phyloP scores from a whole-genome alignment of 2,329 filamentous ascomycete genomes.

The Hortaea werneckii region DNA sequence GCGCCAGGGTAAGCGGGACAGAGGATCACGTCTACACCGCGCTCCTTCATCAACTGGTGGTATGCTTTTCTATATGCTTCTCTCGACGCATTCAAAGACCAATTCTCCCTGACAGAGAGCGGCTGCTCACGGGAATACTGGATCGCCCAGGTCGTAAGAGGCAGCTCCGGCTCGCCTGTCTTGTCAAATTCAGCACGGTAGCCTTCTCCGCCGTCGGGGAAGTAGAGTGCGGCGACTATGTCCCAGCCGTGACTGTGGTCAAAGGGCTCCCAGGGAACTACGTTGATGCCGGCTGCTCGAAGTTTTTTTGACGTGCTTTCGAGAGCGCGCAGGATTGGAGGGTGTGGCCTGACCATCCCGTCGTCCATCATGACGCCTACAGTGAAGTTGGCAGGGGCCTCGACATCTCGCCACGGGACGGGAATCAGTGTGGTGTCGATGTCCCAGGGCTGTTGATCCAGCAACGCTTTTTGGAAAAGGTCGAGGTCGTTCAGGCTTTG shows the following conservation, averaged over 20 bases:
- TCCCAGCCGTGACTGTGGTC: conserved; percentile 42
- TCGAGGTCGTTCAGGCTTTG: conserved; percentile 44
- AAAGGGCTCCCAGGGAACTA: conserved; percentile 43
- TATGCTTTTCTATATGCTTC: conserved; percentile 38
- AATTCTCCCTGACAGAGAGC: conserved; percentile 33
- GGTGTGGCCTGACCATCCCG: conserved; percentile 54
- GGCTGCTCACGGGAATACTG: conserved; percentile 41
- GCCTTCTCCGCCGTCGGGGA: conserved; percentile 50
- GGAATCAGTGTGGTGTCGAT: too few relatives aligned
- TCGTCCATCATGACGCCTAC: conserved; percentile 58
- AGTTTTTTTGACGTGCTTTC: conserved; percentile 36
- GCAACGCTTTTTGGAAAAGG: conserved; percentile 43
- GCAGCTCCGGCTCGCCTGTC: conserved; percentile 48
- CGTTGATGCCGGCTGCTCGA: conserved; percentile 38
- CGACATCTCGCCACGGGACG: too few relatives aligned
- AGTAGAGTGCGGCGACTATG: conserved; percentile 43
- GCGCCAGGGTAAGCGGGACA: conserved; percentile 48
- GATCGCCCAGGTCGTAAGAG: conserved; percentile 49
- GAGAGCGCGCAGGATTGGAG: conserved; percentile 52
- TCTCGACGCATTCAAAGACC: conserved; percentile 32
- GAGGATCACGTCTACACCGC: conserved; percentile 36
- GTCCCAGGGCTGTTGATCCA: conserved; percentile 45
- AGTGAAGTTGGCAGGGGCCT: conserved; percentile 33
- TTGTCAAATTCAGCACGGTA: conserved; percentile 40
- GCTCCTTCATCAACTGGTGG: not conserved